Conservation (phyloP, 2,329 filamentous ascomycete genomes). For the Aspergillus sp. region DNA sequence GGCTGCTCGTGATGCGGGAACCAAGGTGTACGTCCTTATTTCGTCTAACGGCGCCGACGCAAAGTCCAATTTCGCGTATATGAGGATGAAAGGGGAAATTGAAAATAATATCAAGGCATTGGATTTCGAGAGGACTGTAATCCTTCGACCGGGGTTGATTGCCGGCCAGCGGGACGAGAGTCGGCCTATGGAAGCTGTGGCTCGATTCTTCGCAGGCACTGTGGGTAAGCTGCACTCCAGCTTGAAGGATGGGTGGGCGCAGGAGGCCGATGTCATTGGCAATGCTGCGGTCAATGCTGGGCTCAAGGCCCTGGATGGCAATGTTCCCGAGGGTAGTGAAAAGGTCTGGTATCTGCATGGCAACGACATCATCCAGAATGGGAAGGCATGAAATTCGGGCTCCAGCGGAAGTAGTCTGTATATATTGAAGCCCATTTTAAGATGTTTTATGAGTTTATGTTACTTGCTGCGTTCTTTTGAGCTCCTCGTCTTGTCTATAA, state of each 20-base stretch:
- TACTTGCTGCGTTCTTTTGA: neutral
- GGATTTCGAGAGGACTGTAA: conserved; percentile 74
- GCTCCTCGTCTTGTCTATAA: neutral
- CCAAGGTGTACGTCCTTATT: conserved; percentile 74
- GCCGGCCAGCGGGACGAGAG: conserved; percentile 66
- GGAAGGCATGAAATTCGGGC: conserved; percentile 9
- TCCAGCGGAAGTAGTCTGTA: neutral
- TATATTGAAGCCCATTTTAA: neutral
- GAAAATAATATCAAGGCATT: conserved; percentile 73
- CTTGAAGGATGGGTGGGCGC: conserved; percentile 66
- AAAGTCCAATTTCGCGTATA: conserved; percentile 56
- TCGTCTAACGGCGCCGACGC: conserved; percentile 57
- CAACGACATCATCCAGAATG: conserved; percentile 37
- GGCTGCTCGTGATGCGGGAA: conserved; percentile 70
- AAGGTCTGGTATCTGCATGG: conserved; percentile 42
- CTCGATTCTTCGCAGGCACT: conserved; percentile 56
- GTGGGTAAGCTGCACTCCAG: conserved; percentile 54
- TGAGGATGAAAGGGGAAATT: conserved; percentile 80
- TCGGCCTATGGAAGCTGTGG: conserved; percentile 58
- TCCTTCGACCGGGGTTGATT: conserved; percentile 73
- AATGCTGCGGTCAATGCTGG: conserved; percentile 41
- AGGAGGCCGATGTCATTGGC: conserved; percentile 71
- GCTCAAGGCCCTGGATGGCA: conserved; percentile 40
- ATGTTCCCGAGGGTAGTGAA: conserved; percentile 38
- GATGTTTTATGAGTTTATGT: neutral